phyloP scores from a whole-genome alignment of 164 flowering plant species.

The Piper longum region DNA sequence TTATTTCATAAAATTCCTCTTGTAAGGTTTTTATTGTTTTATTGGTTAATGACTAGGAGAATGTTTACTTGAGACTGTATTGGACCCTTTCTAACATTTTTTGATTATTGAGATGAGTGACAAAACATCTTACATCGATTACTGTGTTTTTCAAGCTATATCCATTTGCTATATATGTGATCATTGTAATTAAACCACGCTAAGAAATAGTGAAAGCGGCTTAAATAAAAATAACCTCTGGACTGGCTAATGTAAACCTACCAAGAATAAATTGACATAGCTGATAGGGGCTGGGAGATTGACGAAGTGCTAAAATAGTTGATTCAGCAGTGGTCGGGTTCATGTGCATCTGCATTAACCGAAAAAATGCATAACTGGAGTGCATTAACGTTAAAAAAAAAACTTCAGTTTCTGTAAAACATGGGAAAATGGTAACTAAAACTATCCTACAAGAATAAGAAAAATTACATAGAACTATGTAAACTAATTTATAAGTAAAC shows the following conservation, averaged over 20 bases:
- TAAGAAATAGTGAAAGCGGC: background rate
- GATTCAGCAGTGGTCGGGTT: slow-evolving; percentile 83
- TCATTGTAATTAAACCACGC: background rate
- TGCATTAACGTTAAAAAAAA: background rate
- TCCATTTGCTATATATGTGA: too few species aligned
- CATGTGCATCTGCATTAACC: slow-evolving; percentile 46
- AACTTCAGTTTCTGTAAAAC: too few species aligned
- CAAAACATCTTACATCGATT: background rate
- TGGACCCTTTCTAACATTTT: background rate
- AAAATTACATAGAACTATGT: too few species aligned
- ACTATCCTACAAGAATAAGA: too few species aligned
- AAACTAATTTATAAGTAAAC: too few species aligned
- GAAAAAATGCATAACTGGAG: background rate
- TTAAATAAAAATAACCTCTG: too few species aligned
- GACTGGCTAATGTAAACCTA: slow-evolving; percentile 15
- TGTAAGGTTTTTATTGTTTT: too few species aligned
- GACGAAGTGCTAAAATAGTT: slow-evolving; percentile 52
- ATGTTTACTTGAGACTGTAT: background rate
- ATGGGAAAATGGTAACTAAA: too few species aligned
- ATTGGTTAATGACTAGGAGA: background rate
- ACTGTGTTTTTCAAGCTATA: background rate
- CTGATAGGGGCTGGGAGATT: slow-evolving; percentile 65
- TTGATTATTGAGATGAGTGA: background rate
- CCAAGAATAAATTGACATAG: slow-evolving; percentile 83
- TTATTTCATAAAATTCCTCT: too few species aligned